Base-by-base conservation (phyloP, 345 rosid genomes). In the Hibiscus mutabilis region DNA sequence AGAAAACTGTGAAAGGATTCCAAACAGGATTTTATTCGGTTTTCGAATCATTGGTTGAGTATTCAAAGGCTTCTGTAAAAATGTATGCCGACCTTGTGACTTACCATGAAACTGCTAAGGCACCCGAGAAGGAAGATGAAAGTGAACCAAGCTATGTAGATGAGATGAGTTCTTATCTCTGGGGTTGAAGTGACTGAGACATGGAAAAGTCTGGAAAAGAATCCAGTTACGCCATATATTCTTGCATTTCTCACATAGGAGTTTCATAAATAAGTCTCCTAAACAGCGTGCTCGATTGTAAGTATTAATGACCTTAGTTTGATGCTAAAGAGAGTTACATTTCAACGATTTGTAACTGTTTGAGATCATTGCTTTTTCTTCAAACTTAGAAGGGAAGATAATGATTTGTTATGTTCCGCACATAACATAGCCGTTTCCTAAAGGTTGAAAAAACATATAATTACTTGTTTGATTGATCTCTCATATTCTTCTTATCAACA, bases 21-120 rank as follows among this genome's bases (percentile, higher is more conserved):
- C 86, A 81, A 71, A 69, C 68, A 29, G 83, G 86, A 52, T 76
- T 85, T 47, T 73, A 72, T 9, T 53, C 79, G 0, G 83, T 85
- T 33, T 77, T 85, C 11, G 71, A 68, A 53, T 79, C 83, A 0
- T 22, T 85, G 73, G 52, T 68, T 1, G 78, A 67, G 73, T 85
- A 77, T 60, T 82, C 84, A 16, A 74, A 74, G 64, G 83, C 79
- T 47, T 73, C 79, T 40, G 70, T 66, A 12, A 57, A 79, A 58
- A 79, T 81, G 83, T 85, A 82, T 49, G 66, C 66, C 18, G 79
- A 81, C 25, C 84, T 82, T 11, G 61, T 73, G 18, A 61, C 68
- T n/a, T 44, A 72, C 49, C 44, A n/a, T 40, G 74, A 70, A 53
- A 75, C 78, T 64, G 74, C 77, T 0, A 73, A 55, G 33, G 35